Base-by-base conservation (phyloP, 805 yeast genomes). In the Candida qinlingensis region DNA sequence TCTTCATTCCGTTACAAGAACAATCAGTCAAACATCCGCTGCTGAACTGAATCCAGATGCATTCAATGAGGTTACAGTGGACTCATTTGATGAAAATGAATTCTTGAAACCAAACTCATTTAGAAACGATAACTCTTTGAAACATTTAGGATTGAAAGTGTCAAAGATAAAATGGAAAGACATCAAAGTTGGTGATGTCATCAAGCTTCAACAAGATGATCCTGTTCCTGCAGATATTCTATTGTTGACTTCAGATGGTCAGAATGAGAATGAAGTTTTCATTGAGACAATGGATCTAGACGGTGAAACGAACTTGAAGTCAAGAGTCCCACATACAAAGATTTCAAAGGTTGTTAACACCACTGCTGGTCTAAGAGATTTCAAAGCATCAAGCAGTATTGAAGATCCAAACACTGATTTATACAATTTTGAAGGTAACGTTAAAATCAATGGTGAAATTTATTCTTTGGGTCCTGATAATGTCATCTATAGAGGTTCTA, bases 211-310 rank as follows among this genome's bases (percentile, higher is more conserved):
- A 42, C 85, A 83, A 54, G 88, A 90, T 67, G 98, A 94, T 51
- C 87, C 96, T 86, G 77, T 92, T 6, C 99, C 99, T 0, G 97
- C 97, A 0, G 99, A 94, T 68, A 61, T 94, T 3, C 63, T 94
- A 2, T 58, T 94, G 3, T 61, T 94, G 39, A 77, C 91, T 1
- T 80, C 89, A 3, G 77, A 77, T 44, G 82, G 81, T 4, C 65
- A 66, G 37, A 79, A 81, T 37, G 64, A 61, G 36, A 77, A 76
- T 53, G 90, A 85, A 37, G 78, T 82, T 49, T 87, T 80, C 54
- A 81, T 91, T 19, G 99, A 94, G 65, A 94, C 99, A 1, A 90
- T 92, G 92, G 99, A 96, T 1, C 73, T 94, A 43, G 99, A 94
- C 67, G 99, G 99, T 44, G 99, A 94, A 66, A 94, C 98, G 0